Evolutionary conservation across 1,139 yeast species (phyloP).

Genomic region (Wickerhamomyces sp.): DNA sequence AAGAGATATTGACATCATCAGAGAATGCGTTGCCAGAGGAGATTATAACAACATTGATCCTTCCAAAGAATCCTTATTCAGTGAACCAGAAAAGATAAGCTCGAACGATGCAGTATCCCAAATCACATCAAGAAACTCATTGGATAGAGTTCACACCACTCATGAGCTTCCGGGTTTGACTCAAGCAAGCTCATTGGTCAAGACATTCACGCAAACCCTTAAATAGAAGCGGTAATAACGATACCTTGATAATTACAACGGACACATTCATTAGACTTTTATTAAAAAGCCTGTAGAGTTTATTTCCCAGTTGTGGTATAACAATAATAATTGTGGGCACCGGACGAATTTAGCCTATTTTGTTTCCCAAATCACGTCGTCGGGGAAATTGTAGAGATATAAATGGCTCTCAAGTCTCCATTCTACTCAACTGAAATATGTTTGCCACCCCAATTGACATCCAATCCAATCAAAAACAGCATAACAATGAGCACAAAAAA

Average conservation of each 20-base stretch:
- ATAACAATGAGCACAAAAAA: slow-evolving; percentile 14
- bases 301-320: too few species aligned
- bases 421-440: too few species aligned
- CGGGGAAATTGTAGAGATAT: too few species aligned
- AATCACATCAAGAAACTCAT: slow-evolving; percentile 7
- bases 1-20: slow-evolving; percentile 74
- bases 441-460: background rate
- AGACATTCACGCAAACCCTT: slow-evolving; percentile 40
- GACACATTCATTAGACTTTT: too few species aligned
- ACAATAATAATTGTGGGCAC: too few species aligned
- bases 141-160: slow-evolving; percentile 14
- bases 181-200: slow-evolving; percentile 16
- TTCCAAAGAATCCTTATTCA: slow-evolving; percentile 38
- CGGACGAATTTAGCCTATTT: too few species aligned
- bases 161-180: slow-evolving; percentile 17
- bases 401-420: background rate
- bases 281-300: too few species aligned
- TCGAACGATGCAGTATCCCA: slow-evolving; percentile 26
- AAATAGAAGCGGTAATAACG: too few species aligned
- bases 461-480: background rate
- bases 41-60: slow-evolving; percentile 48
- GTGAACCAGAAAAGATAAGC: slow-evolving; percentile 26
- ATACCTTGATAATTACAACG: too few species aligned
- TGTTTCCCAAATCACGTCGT: too few species aligned
- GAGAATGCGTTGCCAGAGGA: slow-evolving; percentile 66